Evolutionary conservation across 1,284 basidiomycete species (phyloP).

Genomic region (Gymnopus androsaceus): DNA sequence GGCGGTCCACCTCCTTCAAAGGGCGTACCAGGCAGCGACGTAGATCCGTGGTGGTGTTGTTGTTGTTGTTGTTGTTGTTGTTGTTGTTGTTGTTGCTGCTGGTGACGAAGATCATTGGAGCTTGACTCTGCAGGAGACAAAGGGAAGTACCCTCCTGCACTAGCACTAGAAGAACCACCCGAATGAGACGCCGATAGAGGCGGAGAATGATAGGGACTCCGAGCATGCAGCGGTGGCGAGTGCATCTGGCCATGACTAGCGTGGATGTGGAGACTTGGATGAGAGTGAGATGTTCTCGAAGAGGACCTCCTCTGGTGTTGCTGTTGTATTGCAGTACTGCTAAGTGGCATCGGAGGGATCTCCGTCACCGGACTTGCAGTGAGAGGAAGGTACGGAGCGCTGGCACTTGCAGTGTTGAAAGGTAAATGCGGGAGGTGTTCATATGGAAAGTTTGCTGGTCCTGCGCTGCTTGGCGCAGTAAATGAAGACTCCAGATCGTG

Average conservation of each 20-base stretch:
- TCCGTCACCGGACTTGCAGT: slow-evolving; percentile 3
- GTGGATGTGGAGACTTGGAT: background rate
- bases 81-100: slow-evolving; percentile 2
- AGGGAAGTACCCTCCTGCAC: slow-evolving; percentile 2
- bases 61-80: background rate
- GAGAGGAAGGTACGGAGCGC: slow-evolving; percentile 3
- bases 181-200: slow-evolving; percentile 6
- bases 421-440: background rate
- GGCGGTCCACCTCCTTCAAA: too few species aligned
- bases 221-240: background rate
- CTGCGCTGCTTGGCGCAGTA: background rate
- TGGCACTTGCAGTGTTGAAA: background rate
- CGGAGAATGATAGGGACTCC: slow-evolving; percentile 5
- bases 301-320: too few species aligned
- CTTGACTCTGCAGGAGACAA: background rate
- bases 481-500: slow-evolving; percentile 3
- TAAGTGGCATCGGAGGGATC: background rate
- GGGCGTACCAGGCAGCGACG: background rate
- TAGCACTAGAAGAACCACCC: background rate
- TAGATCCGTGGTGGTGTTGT: background rate
- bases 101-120: slow-evolving; percentile 5
- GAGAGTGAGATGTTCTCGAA: slow-evolving; percentile 2
- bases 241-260: background rate
- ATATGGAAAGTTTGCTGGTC: slow-evolving; percentile 1
- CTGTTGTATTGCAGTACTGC: too few species aligned